Evolutionary conservation across 805 yeast genomes (phyloP).

Genomic region (Suhomyces kilbournensis): DNA sequence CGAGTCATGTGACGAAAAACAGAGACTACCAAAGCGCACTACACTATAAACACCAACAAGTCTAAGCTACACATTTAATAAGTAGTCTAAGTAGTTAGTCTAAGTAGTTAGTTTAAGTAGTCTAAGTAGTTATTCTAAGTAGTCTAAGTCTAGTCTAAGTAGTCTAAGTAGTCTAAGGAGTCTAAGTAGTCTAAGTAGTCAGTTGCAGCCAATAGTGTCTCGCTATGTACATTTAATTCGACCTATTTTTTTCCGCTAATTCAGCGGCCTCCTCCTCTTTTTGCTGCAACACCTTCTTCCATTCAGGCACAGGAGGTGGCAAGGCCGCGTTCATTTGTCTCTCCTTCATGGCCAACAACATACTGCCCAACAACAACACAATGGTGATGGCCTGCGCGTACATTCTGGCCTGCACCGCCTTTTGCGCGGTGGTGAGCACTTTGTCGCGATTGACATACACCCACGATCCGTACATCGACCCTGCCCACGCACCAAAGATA

Average conservation of each 20-base stretch:
- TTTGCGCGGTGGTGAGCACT: constrained; percentile 24
- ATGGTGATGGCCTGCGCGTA: constrained; percentile 29
- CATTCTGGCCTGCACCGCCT: constrained; percentile 29
- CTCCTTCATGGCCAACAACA: constrained; percentile 26
- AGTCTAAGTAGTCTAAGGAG: too few species aligned
- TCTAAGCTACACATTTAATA: too few species aligned
- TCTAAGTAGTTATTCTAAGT: too few species aligned
- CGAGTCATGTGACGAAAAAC: neutral
- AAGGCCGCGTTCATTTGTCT: constrained; percentile 18
- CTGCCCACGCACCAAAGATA: constrained; percentile 39
- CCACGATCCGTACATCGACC: constrained; percentile 32
- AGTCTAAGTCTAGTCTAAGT: too few species aligned
- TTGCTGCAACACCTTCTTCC: constrained; percentile 20
- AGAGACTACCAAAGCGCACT: too few species aligned
- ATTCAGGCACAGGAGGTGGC: constrained; percentile 24
- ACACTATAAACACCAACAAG: too few species aligned
- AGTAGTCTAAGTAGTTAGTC: too few species aligned
- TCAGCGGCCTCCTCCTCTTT: constrained; percentile 6
- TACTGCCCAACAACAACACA: constrained; percentile 25
- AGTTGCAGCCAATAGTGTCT: too few species aligned
- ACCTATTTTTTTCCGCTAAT: too few species aligned
- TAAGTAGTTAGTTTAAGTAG: too few species aligned
- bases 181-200: too few species aligned
- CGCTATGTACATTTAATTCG: too few species aligned
- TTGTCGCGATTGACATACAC: constrained; percentile 25